Evolutionary conservation across 768 basidiomycete genomes (phyloP).

Genomic region (Mycena leptocephala): DNA sequence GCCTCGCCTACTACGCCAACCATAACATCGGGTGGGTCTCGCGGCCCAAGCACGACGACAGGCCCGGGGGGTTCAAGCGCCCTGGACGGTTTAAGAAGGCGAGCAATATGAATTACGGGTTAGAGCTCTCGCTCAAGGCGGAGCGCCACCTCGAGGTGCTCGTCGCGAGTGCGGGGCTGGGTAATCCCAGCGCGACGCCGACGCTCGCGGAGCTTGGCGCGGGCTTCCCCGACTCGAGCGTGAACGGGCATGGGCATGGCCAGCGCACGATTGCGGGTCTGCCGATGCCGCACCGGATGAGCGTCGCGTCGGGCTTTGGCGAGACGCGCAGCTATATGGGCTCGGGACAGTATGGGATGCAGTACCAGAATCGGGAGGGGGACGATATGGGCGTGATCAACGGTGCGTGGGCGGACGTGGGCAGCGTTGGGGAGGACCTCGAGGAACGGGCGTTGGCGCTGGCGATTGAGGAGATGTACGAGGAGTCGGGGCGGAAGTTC

Average conservation of each 20-base stretch:
- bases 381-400: constrained; percentile 64
- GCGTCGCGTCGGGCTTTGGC: constrained; percentile 41
- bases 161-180: constrained; percentile 39
- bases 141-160: constrained; percentile 67
- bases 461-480: constrained; percentile 81
- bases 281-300: constrained; percentile 33
- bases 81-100: constrained; percentile 96
- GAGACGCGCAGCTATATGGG: constrained; percentile 41
- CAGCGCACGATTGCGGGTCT: too few relatives aligned
- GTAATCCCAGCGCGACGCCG: constrained; percentile 16
- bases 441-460: constrained; percentile 82
- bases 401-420: constrained; percentile 33
- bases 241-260: too few relatives aligned
- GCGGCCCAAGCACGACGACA: constrained; percentile 75
- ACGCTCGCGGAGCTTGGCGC: constrained; percentile 27
- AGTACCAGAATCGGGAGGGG: constrained; percentile 77
- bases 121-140: constrained; percentile 77
- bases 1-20: constrained; percentile 80
- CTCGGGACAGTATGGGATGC: constrained; percentile 69
- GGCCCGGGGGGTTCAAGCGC: constrained; percentile 72
- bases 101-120: constrained; percentile 91
- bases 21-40: constrained; percentile 87
- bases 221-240: background rate
- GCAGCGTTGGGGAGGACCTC: constrained; percentile 47
- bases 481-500: constrained; percentile 66